Base-by-base conservation (phyloP, 23 red algal genomes). In the Gracilaria gracilis region DNA sequence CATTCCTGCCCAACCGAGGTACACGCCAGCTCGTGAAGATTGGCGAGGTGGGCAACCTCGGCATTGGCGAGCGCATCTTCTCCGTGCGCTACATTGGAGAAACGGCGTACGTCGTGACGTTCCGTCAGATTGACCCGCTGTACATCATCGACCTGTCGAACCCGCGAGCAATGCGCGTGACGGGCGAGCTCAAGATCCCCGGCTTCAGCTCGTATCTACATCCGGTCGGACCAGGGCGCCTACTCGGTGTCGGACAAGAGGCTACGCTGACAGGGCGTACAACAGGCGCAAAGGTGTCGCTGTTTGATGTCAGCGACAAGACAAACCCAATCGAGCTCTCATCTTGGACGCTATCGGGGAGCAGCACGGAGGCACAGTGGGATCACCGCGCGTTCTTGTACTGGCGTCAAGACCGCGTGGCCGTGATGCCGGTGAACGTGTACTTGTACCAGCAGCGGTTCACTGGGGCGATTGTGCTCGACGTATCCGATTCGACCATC, bases 351-450 rank as follows among this genome's bases (percentile, higher is more conserved):
- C 32, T 83, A 46, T n/a, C 44, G 33, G 74, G 65, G 34, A 83
- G 79, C 2, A 58, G 73, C 33, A 75, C 88, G 59, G 46, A 82
- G 17, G 88, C 65, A 65, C 21, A 92, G 50, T 92, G 88, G 88
- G 88, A 92, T 59, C 88, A 92, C 61, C 76, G 88, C 42, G 88
- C 88, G 6, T 92, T 92, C 77, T 65, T 92, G 39, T 92, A 82
- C 77, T 92, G 88, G 88, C 42, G 49, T 0, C 55, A 37, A 24
- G 57, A 73, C 20, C 66, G 88, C 24, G 67, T 92, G 32, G 88
- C 88, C 15, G 88, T 92, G 44, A 82, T 92, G 78, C 88, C 88
- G 42, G 61, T 92, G 54, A 74, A 74, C 35, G 64, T 76, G 32
- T 92, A 92, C 58, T 66, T 27, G 40, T 70, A 7, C 20, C 17